Percentiles rank a stretch among this genome's conserved stretches.
phyloP scores from a whole-genome alignment of 2,329 filamentous ascomycete genomes.

The Xylaria digitata region DNA sequence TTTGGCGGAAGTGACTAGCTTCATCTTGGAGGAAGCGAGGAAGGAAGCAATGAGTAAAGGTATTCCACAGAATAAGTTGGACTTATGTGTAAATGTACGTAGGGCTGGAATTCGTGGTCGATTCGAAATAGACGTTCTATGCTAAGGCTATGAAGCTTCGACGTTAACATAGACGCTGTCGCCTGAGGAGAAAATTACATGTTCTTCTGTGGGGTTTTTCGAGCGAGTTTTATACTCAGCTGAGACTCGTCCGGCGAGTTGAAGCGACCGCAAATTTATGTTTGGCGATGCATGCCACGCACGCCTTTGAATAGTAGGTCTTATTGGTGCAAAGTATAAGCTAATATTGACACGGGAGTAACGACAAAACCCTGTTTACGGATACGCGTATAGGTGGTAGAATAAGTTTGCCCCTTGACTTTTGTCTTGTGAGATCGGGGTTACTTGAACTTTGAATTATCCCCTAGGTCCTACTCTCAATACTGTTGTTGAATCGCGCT shows the following conservation, averaged over 20 bases:
- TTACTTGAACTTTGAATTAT: too few relatives aligned
- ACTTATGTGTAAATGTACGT: background rate
- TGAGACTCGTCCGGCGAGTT: background rate
- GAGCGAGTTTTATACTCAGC: background rate
- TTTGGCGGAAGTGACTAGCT: background rate
- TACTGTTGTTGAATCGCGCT: too few relatives aligned
- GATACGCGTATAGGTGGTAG: background rate
- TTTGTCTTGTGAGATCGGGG: background rate
- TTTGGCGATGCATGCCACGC: slow-evolving; percentile 2
- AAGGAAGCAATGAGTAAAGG: background rate
- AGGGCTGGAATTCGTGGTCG: background rate
- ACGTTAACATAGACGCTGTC: background rate
- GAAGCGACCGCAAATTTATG: background rate
- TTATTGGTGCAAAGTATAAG: slow-evolving; percentile 4
- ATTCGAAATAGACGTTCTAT: slow-evolving; percentile 1
- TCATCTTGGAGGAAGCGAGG: background rate
- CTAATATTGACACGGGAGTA: background rate
- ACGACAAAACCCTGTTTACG: background rate
- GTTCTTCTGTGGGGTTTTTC: background rate
- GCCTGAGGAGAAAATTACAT: background rate
- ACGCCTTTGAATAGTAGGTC: slow-evolving; percentile 4
- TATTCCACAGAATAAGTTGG: background rate
- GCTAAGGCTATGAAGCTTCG: background rate
- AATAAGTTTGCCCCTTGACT: background rate
- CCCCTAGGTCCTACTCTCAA: too few relatives aligned